Evolutionary conservation across 352 stramenopile genomes (phyloP), one percentile per base, ranked within the genome.

Genomic region (Phytophthora cactorum): DNA sequence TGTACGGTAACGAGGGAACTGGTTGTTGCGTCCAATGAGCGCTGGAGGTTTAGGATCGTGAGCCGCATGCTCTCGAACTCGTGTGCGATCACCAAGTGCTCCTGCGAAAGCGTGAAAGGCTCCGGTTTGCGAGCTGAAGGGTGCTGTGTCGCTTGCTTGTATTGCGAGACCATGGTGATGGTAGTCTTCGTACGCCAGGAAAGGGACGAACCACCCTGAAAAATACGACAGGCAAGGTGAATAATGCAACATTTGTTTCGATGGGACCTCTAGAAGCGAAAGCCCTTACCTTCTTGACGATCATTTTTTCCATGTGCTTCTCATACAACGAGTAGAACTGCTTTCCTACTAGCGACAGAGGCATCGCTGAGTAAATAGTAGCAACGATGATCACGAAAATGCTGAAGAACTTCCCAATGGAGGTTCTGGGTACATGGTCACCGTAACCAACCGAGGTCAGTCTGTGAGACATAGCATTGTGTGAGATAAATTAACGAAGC

Each of bases 271-370:
- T 17, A 17, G n/a, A 53, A 38, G 0, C 14, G 27, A 53, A 53
- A 34, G 29, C 5, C 14, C 34, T 10, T 77, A 89, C 83, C 61
- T 80, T 57, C 32, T 86, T 86, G 34, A 88, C 49, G 55, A 85
- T 71, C 60, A 84, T 78, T 28, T 84, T 88, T 61, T 91, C 77
- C 52, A 83, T 74, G 60, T 91, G 79, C 49, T 82, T 78, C 28
- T 88, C 83, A 58, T 94, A 94, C 7, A 89, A 64, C 8, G 72
- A 70, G 63, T 89, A 90, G 52, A 93, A 94, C 50, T 93, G 83
- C 14, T 66, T 79, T 11, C 86, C 86, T 14, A 94, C 83, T 7
- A 94, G 65, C 4, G 81, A 90, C 25, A 94, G 56, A 11, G 86
- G 86, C 86, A 93, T 94, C 0, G 86, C 79, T 6, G 82, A 90